Conservation (phyloP, 306 rosid species). For the Quercus agrifolia region DNA sequence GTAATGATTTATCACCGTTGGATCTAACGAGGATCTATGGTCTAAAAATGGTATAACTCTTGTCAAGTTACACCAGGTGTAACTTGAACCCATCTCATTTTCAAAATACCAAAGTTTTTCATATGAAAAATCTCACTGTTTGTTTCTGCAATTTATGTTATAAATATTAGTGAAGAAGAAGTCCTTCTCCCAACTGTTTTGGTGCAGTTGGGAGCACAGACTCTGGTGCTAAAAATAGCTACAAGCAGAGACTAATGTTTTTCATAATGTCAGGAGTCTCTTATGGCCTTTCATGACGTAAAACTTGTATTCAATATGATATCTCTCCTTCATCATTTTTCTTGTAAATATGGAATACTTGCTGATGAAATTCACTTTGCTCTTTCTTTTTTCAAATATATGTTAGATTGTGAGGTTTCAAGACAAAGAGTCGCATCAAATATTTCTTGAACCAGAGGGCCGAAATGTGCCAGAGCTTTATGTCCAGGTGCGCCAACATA, state of each 20-base stretch:
- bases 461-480: conserved; percentile 90
- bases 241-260: not conserved
- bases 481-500: conserved; percentile 66
- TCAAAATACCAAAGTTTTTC: not conserved
- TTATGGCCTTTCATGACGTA: too few relatives aligned
- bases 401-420: conserved; percentile 80
- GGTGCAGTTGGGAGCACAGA: not conserved
- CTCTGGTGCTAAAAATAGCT: not conserved
- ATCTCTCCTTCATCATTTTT: conserved; percentile 2
- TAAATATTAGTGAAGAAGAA: not conserved
- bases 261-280: not conserved
- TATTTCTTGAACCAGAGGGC: conserved; percentile 99
- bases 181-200: not conserved
- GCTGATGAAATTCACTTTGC: conserved; percentile 13
- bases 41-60: too few relatives aligned
- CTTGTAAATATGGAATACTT: conserved; percentile 6
- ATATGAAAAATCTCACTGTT: not conserved
- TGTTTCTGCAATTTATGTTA: not conserved
- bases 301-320: not conserved
- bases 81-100: too few relatives aligned
- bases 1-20: too few relatives aligned
- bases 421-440: conserved; percentile 94
- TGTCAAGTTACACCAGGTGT: too few relatives aligned
- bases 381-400: not conserved
- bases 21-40: too few relatives aligned